Evolutionary conservation across 495 filamentous ascomycete genomes (phyloP), one percentile per base, ranked within the genome.

Genomic region (Hypoxylon trugodes): DNA sequence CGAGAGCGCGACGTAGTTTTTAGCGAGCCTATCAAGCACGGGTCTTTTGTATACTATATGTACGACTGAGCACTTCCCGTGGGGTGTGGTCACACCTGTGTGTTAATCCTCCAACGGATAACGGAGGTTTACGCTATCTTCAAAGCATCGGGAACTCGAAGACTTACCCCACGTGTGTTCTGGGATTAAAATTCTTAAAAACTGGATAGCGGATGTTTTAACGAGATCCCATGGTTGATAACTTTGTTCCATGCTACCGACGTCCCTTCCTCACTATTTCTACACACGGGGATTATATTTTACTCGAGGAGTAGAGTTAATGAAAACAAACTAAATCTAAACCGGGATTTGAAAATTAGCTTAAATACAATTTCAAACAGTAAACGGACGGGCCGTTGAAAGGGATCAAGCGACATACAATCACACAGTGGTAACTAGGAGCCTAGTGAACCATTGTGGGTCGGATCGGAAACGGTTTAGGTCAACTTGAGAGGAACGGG

Each of bases 11-110:
- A 22, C 40, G 22, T 6, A 49, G 7, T 15, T 4, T 18, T 13
- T 52, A 53, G 37, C 42, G 42, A 28, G 25, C 36, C 51, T 56
- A 35, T 35, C 7, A 55, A 10, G 36, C 19, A 37, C 9, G 10
- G 16, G 19, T 30, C 25, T 36, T 28, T 41, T 24, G 3, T 15
- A 32, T 33, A 43, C 51, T n/a, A 15, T 16, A 41, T 35, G 36
- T 42, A 21, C 25, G 26, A 49, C 50, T 36, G 16, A 28, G n/a
- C 13, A 40, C 6, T 15, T 22, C 10, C n/a, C 16, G 33, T 42
- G 26, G n/a, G 41, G n/a, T 35, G 6, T 16, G 24, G 32, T 37
- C 32, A n/a, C 47, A 61, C 32, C 16, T 15, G 33, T 1, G n/a
- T 38, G 25, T 24, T 10, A 12, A 21, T 52, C 47, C 51, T 21